Base-by-base conservation (phyloP, 768 basidiomycete species). In the Macrolepiota dolichaula region DNA sequence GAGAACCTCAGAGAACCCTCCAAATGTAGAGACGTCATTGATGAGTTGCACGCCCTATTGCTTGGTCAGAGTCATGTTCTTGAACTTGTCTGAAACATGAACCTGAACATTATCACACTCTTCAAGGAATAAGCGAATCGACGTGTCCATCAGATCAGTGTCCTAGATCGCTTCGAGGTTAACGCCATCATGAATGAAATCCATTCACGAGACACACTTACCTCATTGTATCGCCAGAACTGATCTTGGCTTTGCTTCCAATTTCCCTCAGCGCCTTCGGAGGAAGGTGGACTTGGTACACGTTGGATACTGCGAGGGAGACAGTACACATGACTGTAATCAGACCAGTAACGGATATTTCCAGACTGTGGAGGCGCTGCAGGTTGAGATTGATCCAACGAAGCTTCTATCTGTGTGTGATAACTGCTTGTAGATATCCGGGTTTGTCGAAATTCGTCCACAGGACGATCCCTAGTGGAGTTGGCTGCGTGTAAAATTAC, bases 31-130 rank as follows among this genome's bases (percentile, higher is more conserved):
- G 29, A 80, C 81, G 65, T 91, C 88, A 62, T 83, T 81, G 42
- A 83, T 79, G 51, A 89, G 69, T 74, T 93, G 90, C 13, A 91
- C 63, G 4, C 91, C 91, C 88, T 92, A 64, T 37, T 36, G 46
- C 51, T 35, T 24, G 35, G 17, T 55, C 46, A 61, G 46, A 27
- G 11, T 51, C 17, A 27, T 3, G 13, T n/a, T 47, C 55, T 40
- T 42, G 17, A 51, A 5, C 12, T 22, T 27, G 37, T 25, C 51
- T 13, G n/a, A 29, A 47, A 38, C 51, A 51, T 55, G 47, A 53
- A 89, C 91, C 83, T 92, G 91, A 13, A 88, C 77, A 55, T 81
- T 81, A 68, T 92, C 82, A 67, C 89, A 90, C 64, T 91, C 90
- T 68, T 94, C 91, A 4, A 89, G 78, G 57, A 89, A 82, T 15